Base-by-base conservation (phyloP, 73 alveolate genomes). In the Effrenium voratum region DNA sequence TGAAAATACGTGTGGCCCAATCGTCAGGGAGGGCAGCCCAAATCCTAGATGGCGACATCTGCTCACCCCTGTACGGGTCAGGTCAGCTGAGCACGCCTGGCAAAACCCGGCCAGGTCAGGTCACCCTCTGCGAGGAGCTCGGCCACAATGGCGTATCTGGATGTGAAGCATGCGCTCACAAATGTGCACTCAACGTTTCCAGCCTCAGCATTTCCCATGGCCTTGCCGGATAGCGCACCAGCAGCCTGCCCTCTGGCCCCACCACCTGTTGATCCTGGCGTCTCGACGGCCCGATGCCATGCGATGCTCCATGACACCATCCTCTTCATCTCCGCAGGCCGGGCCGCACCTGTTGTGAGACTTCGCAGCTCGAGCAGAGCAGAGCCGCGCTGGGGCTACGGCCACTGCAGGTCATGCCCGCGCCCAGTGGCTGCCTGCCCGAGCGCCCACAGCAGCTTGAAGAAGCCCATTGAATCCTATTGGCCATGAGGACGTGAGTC, bases 321-420 rank as follows among this genome's bases (percentile, higher is more conserved):
- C 77, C 77, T 66, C 40, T 15, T 6, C 46, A 46, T 79, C 90
- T 41, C 90, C 90, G 30, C 90, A 79, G 0, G 66, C 46, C 16
- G 90, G 90, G 44, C 90, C 90, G 32, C 90, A 79, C 90, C 87
- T 76, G n/a, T n/a, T n/a, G n/a, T n/a, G n/a, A n/a, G n/a, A n/a
- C n/a, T n/a, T n/a, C n/a, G n/a, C n/a, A n/a, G n/a, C n/a, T n/a
- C n/a, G n/a, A n/a, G n/a, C n/a, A n/a, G n/a, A n/a, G n/a, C n/a
- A n/a, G n/a, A n/a, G n/a, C n/a, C n/a, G n/a, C n/a, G n/a, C n/a
- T n/a, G n/a, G n/a, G n/a, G n/a, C n/a, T n/a, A n/a, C n/a, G n/a
- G n/a, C n/a, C n/a, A n/a, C n/a, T n/a, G n/a, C n/a, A n/a, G n/a
- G n/a, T n/a, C n/a, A n/a, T n/a, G n/a, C n/a, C n/a, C n/a, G n/a